Percentiles rank a stretch among this genome's conserved stretches.
Evolutionary conservation across 139 green algal genomes (phyloP).

Genomic region (Spirogloea muscicola): DNA sequence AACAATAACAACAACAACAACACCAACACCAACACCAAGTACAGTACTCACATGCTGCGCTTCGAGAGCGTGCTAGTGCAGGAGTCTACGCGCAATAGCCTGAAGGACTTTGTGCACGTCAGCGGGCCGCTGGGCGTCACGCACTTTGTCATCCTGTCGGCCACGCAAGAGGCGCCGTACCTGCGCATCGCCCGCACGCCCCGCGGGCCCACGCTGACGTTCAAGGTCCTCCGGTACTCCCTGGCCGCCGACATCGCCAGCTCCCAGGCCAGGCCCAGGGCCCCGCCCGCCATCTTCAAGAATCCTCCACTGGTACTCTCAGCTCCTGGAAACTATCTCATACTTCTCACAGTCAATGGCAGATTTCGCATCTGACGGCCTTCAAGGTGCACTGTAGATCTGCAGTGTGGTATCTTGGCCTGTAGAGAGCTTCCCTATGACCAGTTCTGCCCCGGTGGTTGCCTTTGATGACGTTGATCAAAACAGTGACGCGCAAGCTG

Average conservation of each 20-base stretch:
- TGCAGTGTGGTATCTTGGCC: not conserved
- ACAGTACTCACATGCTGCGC: too few relatives aligned
- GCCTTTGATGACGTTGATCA: too few relatives aligned
- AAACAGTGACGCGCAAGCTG: too few relatives aligned
- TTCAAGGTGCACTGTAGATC: not conserved
- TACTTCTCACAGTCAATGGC: too few relatives aligned
- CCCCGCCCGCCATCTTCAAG: constrained; percentile 42
- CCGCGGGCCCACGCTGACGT: constrained; percentile 85
- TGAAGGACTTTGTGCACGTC: constrained; percentile 96
- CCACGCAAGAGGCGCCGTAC: constrained; percentile 78
- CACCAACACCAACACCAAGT: too few relatives aligned
- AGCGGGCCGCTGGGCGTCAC: constrained; percentile 88
- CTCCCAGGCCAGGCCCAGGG: constrained; percentile 62
- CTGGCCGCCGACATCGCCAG: constrained; percentile 77
- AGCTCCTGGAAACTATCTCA: not conserved
- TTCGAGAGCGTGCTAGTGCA: too few relatives aligned
- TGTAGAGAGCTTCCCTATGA: not conserved
- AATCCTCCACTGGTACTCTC: constrained; percentile 26
- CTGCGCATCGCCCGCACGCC: constrained; percentile 82
- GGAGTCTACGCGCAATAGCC: constrained; percentile 73
- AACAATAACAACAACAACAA: too few relatives aligned
- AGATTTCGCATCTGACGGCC: too few relatives aligned
- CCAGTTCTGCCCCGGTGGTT: too few relatives aligned
- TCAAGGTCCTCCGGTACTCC: constrained; percentile 76
- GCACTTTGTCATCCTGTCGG: constrained; percentile 90